Evolutionary conservation across 352 stramenopile genomes (phyloP), one percentile per base, ranked within the genome.

Genomic region (Pythium chondricola): DNA sequence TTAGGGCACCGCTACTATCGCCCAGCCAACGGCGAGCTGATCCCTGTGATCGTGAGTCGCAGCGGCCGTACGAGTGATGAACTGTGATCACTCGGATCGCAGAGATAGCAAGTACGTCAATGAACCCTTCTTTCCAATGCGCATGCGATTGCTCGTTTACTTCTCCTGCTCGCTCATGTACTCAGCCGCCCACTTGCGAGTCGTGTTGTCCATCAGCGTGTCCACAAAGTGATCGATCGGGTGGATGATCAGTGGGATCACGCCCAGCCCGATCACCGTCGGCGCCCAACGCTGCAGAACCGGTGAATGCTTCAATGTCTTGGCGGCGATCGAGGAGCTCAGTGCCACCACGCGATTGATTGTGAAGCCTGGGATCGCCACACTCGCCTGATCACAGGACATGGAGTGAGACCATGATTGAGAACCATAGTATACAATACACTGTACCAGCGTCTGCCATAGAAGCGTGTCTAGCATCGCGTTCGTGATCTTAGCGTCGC

Each of bases 161-260:
- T 69, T 50, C 38, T 70, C 67, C 24, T 67, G 53, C 13, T 52
- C 52, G 5, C 67, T 38, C 5, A 74, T 8, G 21, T 67, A 67
- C 2, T 56, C 40, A 11, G 49, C 54, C 2, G 65, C 52, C 74
- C 71, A 83, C 39, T 79, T 66, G 47, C 71, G 71, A 22, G 70
- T 68, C 17, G 69, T 69, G 30, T 51, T 53, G 52, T 85, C 73
- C 73, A 88, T 84, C 9, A 63, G 45, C 3, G 40, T 38, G 43
- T 88, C 73, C 7, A 88, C 76, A 7, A 85, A 65, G 32, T 58
- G 42, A 65, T 96, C 85, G 33, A 96, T 85, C 20, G 86, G 86
- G 54, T 90, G 75, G 48, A 95, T 80, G 54, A 96, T 95, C 36
- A 95, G 62, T 2, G 85, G 83, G 48, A 96, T 95, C 13, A 86